Percentiles rank a stretch among this genome's conserved stretches.
Evolutionary conservation across 495 filamentous ascomycete genomes (phyloP).

Genomic region (Penicillium macrosclerotiorum): DNA sequence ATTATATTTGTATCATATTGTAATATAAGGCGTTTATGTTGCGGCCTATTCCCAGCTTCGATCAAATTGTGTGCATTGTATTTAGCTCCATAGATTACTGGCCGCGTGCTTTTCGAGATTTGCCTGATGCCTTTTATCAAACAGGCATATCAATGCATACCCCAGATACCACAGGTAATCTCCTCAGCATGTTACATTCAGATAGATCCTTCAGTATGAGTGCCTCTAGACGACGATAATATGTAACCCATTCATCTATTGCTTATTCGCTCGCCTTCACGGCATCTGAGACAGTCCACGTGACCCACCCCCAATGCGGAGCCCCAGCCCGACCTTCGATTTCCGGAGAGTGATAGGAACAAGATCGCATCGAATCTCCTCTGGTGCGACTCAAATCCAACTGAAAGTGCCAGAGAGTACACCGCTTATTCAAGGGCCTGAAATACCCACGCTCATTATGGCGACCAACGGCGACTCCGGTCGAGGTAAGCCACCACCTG

Average conservation of each 20-base stretch:
- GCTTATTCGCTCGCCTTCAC: not conserved
- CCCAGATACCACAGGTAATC: too few relatives aligned
- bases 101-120: too few relatives aligned
- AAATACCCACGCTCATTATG: constrained; percentile 27
- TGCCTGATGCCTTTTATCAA: too few relatives aligned
- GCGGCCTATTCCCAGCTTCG: not conserved
- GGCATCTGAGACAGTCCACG: constrained; percentile 16
- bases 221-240: too few relatives aligned
- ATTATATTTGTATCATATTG: constrained; percentile 7
- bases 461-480: constrained; percentile 38
- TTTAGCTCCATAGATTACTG: too few relatives aligned
- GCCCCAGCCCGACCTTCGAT: constrained; percentile 28
- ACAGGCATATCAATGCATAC: too few relatives aligned
- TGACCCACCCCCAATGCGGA: constrained; percentile 37
- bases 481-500: constrained; percentile 30
- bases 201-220: too few relatives aligned
- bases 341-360: constrained; percentile 14
- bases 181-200: too few relatives aligned
- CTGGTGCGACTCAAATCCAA: not conserved
- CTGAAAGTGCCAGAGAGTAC: constrained; percentile 5
- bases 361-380: constrained; percentile 7
- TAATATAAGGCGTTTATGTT: constrained; percentile 1
- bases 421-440: constrained; percentile 1
- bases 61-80: too few relatives aligned
- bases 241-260: not conserved